Evolutionary conservation across 2,329 filamentous ascomycete species (phyloP), one percentile per base, ranked within the genome.

Genomic region (Trichoderma pleuroti): DNA sequence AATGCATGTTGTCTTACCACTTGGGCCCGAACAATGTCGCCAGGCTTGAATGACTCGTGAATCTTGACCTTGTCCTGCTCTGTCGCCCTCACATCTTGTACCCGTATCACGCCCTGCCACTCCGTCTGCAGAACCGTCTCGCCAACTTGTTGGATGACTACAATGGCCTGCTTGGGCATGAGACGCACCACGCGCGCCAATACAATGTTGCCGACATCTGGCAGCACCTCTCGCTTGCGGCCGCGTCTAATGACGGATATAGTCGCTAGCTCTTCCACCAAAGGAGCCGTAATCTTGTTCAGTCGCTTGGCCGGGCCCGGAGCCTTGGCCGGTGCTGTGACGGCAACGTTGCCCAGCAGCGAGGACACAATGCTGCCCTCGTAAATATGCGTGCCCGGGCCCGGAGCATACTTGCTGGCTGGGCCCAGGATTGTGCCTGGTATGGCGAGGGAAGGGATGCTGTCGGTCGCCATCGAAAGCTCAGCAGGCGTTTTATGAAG

Each of bases 61-160:
- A 98, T 92, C 79, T 92, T 93, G 56, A 98, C 93, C 75, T 93
- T 93, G 79, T 98, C 96, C 83, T 98, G 97, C 83, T 99, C 96
- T 21, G 96, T 97, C 4, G 94, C 93, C 70, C 96, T 87, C 39
- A 99, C 93, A 78, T 99, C 96, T 82, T 98, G 95, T 73, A 91
- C 89, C 21, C 94, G 88, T 72, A 97, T 94, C 72, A 97, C 84
- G 5, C 92, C 94, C 81, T 93, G 91, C 87, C 94, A 97, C 75
- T 94, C 91, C 64, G 93, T 92, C 75, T 92, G 87, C 72, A 92
- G 85, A 52, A 92, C 90, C 12, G 86, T 87, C 76, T 90, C 86
- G 70, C 92, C 89, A 30, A 98, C 91, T 71, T 95, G 91, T 72
- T 97, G 87, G 75, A 98, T 98, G 26, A 92, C 91, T 68, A 97